These are phyloP conservation scores for Zygosaccharomyces rouxii DNA, from an alignment of 805 yeast genomes.

Conservation along the genomic window DNA sequence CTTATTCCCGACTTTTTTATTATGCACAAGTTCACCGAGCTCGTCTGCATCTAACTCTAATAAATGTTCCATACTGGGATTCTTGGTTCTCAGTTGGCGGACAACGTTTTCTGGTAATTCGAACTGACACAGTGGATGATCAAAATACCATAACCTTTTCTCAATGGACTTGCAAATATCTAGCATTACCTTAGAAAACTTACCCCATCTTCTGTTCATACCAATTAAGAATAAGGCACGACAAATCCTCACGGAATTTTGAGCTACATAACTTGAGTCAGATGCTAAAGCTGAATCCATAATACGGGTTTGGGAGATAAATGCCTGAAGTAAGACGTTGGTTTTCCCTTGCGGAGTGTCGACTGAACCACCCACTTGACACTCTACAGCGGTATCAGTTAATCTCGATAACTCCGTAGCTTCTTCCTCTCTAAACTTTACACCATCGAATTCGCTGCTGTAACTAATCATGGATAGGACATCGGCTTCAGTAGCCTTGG, in stretches of 20 bases:
- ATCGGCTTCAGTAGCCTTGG: slow-evolving; percentile 88
- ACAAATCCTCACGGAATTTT: slow-evolving; percentile 88
- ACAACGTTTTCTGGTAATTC: slow-evolving; percentile 66
- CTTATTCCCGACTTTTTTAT: slow-evolving; percentile 63
- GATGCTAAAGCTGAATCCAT: slow-evolving; percentile 79
- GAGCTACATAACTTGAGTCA: slow-evolving; percentile 91
- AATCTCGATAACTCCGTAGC: slow-evolving; percentile 62
- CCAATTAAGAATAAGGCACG: slow-evolving; percentile 87
- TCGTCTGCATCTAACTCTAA: slow-evolving; percentile 72
- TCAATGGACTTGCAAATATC: slow-evolving; percentile 85
- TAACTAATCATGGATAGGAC: slow-evolving; percentile 80
- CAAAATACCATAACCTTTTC: slow-evolving; percentile 79
- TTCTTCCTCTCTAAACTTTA: slow-evolving; percentile 88
- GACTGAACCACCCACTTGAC: slow-evolving; percentile 75
- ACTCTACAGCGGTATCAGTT: slow-evolving; percentile 57
- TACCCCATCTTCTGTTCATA: slow-evolving; percentile 88
- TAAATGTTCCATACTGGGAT: slow-evolving; percentile 64
- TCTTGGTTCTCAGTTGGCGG: slow-evolving; percentile 56
- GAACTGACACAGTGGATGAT: slow-evolving; percentile 87
- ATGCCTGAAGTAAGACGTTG: slow-evolving; percentile 81
- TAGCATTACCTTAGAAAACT: slow-evolving; percentile 65
- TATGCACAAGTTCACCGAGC: slow-evolving; percentile 86
- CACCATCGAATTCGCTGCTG: slow-evolving; percentile 90
- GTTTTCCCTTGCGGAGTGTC: slow-evolving; percentile 83
- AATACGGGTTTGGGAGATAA: slow-evolving; percentile 67